Conservation (phyloP, 106 monocot genomes). For the Allium fistulosum region DNA sequence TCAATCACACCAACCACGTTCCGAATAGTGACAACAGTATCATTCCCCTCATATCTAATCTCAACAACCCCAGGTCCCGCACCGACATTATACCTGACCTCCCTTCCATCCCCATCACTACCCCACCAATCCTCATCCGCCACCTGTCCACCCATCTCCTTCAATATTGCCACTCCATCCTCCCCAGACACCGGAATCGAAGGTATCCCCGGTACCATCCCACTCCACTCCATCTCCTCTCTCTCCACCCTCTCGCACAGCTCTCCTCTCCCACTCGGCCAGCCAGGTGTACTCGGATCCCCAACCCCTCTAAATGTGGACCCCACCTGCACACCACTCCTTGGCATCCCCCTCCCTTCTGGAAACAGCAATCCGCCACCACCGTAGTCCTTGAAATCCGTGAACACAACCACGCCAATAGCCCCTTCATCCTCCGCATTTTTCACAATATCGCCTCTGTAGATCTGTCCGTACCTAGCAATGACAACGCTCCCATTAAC, state of each 20-base stretch:
- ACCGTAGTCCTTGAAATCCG: slow-evolving; percentile 50
- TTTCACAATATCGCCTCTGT: slow-evolving; percentile 63
- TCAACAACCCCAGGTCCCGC: slow-evolving; percentile 45
- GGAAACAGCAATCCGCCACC: slow-evolving; percentile 46
- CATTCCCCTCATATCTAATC: slow-evolving; percentile 52
- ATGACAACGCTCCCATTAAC: slow-evolving; percentile 41
- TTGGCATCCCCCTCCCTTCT: slow-evolving; percentile 46
- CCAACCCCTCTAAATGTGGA: slow-evolving; percentile 37
- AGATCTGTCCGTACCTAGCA: slow-evolving; percentile 63
- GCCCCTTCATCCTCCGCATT: slow-evolving; percentile 61
- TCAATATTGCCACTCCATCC: slow-evolving; percentile 49
- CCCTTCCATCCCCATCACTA: slow-evolving; percentile 8
- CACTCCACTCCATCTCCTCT: slow-evolving; percentile 26
- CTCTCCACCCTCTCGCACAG: slow-evolving; percentile 44
- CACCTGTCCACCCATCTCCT: slow-evolving; percentile 28
- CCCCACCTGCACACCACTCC: slow-evolving; percentile 67
- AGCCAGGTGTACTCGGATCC: slow-evolving; percentile 76
- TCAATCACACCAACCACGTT: slow-evolving; percentile 66
- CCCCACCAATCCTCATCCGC: slow-evolving; percentile 60
- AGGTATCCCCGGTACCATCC: slow-evolving; percentile 38
- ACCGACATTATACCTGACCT: slow-evolving; percentile 26
- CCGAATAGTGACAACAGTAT: slow-evolving; percentile 41
- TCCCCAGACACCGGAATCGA: slow-evolving; percentile 48
- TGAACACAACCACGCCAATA: slow-evolving; percentile 39
- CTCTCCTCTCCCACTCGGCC: slow-evolving; percentile 46